Evolutionary conservation across 1,139 yeast genomes (phyloP).

Genomic region (Ogataea hybrid): DNA sequence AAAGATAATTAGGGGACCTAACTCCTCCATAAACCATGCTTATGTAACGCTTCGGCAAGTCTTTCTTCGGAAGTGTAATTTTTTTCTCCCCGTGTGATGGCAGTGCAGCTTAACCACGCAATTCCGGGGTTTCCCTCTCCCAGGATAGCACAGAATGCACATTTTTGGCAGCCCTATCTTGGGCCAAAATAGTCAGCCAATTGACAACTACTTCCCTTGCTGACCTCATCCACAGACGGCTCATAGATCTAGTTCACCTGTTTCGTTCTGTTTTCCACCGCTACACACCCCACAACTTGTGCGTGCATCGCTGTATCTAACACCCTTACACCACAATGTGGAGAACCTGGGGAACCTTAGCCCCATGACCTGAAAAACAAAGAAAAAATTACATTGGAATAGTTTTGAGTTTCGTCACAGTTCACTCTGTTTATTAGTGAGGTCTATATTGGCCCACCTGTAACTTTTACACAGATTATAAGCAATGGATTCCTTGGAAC

Average conservation of each 20-base stretch:
- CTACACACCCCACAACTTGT: background rate
- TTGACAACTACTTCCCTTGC: too few species aligned
- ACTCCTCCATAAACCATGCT: background rate
- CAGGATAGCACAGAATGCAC: background rate
- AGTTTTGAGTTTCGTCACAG: background rate
- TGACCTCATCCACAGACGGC: too few species aligned
- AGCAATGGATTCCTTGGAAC: background rate
- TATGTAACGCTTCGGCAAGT: background rate
- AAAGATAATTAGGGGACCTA: background rate
- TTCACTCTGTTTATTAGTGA: too few species aligned
- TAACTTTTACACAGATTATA: background rate
- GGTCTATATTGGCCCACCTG: background rate
- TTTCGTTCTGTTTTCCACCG: background rate
- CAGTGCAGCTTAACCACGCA: background rate
- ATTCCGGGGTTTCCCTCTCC: background rate
- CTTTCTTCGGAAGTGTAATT: too few species aligned
- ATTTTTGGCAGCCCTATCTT: background rate
- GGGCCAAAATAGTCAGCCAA: too few species aligned
- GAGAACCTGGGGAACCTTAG: conserved; percentile 6
- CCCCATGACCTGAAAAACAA: conserved; percentile 4
- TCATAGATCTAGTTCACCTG: background rate
- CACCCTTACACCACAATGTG: conserved; percentile 9
- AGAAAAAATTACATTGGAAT: background rate
- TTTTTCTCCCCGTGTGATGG: too few species aligned
- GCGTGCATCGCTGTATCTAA: background rate